These are phyloP conservation scores for Auriscalpium vulgare DNA, from an alignment of 768 basidiomycete species.

Conservation along the genomic window DNA sequence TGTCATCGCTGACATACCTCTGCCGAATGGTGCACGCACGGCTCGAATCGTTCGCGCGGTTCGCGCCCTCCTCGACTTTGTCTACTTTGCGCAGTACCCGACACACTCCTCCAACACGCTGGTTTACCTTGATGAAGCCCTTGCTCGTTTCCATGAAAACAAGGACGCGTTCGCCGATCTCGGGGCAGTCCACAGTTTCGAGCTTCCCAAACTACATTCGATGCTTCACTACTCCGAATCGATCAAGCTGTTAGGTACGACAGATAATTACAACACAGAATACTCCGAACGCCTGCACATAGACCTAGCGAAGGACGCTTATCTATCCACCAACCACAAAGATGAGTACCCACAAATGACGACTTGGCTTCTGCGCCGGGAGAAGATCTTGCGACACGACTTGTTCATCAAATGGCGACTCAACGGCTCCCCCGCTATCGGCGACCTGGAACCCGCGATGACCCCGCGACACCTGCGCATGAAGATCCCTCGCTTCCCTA, in stretches of 20 bases:
- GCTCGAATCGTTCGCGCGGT: background rate
- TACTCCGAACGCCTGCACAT: background rate
- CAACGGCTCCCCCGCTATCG: conserved; percentile 25
- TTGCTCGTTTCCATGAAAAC: background rate
- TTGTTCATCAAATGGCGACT: background rate
- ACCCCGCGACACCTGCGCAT: background rate
- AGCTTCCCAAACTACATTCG: background rate
- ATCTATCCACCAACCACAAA: background rate
- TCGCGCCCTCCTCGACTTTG: background rate
- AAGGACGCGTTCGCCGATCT: background rate
- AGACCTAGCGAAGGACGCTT: background rate
- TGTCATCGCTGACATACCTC: background rate
- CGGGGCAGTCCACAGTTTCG: background rate
- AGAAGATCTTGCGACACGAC: background rate
- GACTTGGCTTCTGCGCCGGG: background rate
- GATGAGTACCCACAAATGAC: background rate
- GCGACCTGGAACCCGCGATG: conserved; percentile 19
- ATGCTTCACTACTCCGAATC: background rate
- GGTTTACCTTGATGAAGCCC: background rate
- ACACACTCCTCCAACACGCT: background rate
- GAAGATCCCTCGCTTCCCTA: background rate
- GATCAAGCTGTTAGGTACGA: background rate
- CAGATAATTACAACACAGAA: background rate
- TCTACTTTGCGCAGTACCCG: background rate
- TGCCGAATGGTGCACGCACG: background rate